Evolutionary conservation across 768 basidiomycete genomes (phyloP), one percentile per base, ranked within the genome.

Genomic region (Boletus vinaceobasis): DNA sequence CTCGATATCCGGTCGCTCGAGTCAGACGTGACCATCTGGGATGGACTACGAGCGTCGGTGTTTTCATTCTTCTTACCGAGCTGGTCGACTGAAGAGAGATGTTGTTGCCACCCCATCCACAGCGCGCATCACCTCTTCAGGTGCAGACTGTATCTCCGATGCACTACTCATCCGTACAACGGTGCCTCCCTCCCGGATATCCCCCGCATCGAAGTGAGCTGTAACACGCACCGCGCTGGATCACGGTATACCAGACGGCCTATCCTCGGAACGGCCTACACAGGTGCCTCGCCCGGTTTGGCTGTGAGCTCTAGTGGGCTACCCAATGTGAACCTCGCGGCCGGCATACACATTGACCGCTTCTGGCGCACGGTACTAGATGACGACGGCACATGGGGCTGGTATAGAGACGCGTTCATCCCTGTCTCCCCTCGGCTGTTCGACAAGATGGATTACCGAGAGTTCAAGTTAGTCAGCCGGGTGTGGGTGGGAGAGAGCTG

Each of bases 381-480:
- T 5, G 51, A 37, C 7, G 60, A 68, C 17, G 61, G 65, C 23
- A 55, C 50, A 10, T 66, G 63, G 50, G 71, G 68, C 35, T 75
- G 72, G 73, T 63, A 56, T 32, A 61, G 75, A 57, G 69, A 73
- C 40, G 72, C 76, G 56, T 79, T 74, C 71, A 69, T 80, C 9
- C 81, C 81, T 0, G 66, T 83, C 29, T 79, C 80, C 7, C 70
- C 76, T 7, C 56, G 64, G n/a, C 55, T 82, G 23, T 81, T 83
- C 55, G 65, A 70, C 26, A 77, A 75, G 66, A 68, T 70, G 49
- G 80, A 81, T 56, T 77, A 77, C 43, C 68, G 77, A 17, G 61
- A 67, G 42, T 82, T 82, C 60, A 63, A 63, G 35, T 52, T 82
- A 19, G 61, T 65, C 4, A 71, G 73, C 14, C 62, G 62, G n/a